A percentile compares a stretch with the other conserved stretches of the same genome.
These are phyloP conservation scores for Dacryopinax spathularia DNA, from an alignment of 768 basidiomycete species.

Conservation along the genomic window DNA sequence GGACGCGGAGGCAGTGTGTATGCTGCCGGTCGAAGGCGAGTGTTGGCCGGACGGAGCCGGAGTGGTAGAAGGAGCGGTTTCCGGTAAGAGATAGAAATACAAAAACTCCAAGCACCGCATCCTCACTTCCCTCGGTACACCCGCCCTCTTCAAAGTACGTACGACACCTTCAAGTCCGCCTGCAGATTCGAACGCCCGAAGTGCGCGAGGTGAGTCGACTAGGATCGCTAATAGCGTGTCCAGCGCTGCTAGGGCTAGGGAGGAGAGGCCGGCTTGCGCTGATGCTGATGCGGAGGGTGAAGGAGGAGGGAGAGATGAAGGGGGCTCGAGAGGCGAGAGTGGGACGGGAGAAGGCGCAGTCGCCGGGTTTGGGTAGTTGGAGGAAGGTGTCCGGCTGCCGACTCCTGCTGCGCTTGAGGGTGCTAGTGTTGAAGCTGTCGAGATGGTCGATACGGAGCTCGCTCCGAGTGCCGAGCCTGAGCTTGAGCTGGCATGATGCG, in stretches of 20 bases:
- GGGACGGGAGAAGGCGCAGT: conserved; percentile 10
- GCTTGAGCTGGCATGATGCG: background rate
- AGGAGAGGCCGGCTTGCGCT: too few relatives aligned
- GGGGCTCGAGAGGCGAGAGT: background rate
- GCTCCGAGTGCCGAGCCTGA: background rate
- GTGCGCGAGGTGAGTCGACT: conserved; percentile 65
- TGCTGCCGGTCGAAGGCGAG: conserved; percentile 8
- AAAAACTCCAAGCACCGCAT: conserved; percentile 95
- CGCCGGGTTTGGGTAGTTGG: conserved; percentile 5
- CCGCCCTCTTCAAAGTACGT: conserved; percentile 73
- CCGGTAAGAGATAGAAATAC: conserved; percentile 88
- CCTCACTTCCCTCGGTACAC: conserved; percentile 79
- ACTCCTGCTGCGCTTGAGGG: conserved; percentile 13
- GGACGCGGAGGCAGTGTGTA: conserved; percentile 11
- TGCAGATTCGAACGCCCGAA: conserved; percentile 64
- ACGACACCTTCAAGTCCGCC: conserved; percentile 71
- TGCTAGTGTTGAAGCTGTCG: conserved; percentile 27
- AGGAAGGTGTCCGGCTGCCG: background rate
- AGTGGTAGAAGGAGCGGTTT: conserved; percentile 29
- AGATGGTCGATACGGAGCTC: too few relatives aligned
- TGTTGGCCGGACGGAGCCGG: conserved; percentile 1
- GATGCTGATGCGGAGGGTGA: conserved; percentile 8
- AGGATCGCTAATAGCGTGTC: conserved; percentile 78
- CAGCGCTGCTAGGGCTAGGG: conserved; percentile 58
- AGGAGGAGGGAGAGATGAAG: conserved; percentile 13